These are phyloP conservation scores for Dryadomyces quercivorus DNA, from an alignment of 2,329 filamentous ascomycete genomes.

Conservation along the genomic window DNA sequence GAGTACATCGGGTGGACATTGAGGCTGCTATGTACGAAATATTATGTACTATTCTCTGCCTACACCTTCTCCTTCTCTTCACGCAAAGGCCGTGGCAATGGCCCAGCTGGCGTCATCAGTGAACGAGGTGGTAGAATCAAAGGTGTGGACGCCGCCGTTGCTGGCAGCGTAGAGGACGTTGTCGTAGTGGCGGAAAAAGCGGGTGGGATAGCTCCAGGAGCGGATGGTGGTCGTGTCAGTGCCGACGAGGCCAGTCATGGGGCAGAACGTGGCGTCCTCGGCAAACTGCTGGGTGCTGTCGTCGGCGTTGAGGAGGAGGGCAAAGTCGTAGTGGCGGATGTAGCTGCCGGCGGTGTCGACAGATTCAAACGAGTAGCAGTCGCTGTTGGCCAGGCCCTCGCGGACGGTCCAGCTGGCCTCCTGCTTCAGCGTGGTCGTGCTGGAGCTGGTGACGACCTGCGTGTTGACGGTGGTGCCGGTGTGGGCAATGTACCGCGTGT, in stretches of 20 bases:
- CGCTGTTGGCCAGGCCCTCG: conserved; percentile 39
- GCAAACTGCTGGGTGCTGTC: conserved; percentile 43
- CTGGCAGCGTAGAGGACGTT: conserved; percentile 35
- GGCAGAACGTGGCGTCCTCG: conserved; percentile 54
- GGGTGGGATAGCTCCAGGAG: conserved; percentile 48
- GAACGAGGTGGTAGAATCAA: background rate
- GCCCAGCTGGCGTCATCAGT: background rate
- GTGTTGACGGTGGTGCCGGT: conserved; percentile 33
- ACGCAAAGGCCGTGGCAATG: background rate
- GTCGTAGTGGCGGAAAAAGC: conserved; percentile 38
- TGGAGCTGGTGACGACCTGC: conserved; percentile 32
- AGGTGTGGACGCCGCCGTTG: conserved; percentile 40
- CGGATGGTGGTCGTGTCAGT: conserved; percentile 36
- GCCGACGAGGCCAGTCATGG: conserved; percentile 36
- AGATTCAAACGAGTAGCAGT: conserved; percentile 50
- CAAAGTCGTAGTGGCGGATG: conserved; percentile 43
- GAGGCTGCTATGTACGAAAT: too few species aligned
- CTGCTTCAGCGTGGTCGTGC: conserved; percentile 33
- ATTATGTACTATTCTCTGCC: background rate
- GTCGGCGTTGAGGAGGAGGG: conserved; percentile 32
- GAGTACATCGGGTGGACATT: too few species aligned
- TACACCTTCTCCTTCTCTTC: background rate
- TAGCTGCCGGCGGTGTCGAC: conserved; percentile 44
- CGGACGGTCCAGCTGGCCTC: conserved; percentile 41
- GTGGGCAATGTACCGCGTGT: conserved; percentile 41